Conservation (phyloP, 805 yeast genomes). For the Tetrapisispora iriomotensis region DNA sequence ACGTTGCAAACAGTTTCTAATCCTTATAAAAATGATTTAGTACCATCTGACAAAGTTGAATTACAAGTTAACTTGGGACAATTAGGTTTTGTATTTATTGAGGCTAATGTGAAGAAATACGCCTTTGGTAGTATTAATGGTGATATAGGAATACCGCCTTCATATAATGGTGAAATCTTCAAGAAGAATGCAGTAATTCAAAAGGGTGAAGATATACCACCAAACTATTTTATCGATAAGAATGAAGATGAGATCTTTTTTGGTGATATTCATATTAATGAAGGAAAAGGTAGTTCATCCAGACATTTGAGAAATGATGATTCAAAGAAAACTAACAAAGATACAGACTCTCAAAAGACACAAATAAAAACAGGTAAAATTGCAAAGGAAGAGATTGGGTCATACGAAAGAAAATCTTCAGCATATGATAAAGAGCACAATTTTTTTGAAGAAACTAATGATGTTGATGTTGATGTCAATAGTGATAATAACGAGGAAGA, state of each 20-base stretch:
- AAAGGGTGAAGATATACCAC: constrained; percentile 66
- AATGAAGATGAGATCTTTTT: constrained; percentile 20
- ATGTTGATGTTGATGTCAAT: too few relatives aligned
- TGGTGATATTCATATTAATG: constrained; percentile 1
- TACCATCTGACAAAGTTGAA: constrained; percentile 25
- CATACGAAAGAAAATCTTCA: constrained; percentile 30
- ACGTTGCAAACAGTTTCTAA: constrained; percentile 20
- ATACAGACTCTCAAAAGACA: background rate
- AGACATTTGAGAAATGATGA: background rate
- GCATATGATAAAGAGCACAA: constrained; percentile 27
- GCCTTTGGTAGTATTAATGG: constrained; percentile 47
- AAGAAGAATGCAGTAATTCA: constrained; percentile 48
- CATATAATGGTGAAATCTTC: constrained; percentile 33
- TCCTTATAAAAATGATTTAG: constrained; percentile 9
- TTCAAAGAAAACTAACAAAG: background rate
- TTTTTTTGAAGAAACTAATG: constrained; percentile 4
- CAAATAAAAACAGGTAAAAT: too few relatives aligned
- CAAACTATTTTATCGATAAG: constrained; percentile 36
- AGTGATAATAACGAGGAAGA: too few relatives aligned
- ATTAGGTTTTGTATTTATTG: constrained; percentile 68
- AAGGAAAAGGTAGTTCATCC: constrained; percentile 2
- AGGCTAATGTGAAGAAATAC: constrained; percentile 79
- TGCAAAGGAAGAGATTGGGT: constrained; percentile 3
- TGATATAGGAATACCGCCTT: constrained; percentile 37
- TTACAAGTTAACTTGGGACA: constrained; percentile 69